These are phyloP conservation scores for Obba rivulosa DNA, from an alignment of 768 basidiomycete genomes.

Conservation along the genomic window DNA sequence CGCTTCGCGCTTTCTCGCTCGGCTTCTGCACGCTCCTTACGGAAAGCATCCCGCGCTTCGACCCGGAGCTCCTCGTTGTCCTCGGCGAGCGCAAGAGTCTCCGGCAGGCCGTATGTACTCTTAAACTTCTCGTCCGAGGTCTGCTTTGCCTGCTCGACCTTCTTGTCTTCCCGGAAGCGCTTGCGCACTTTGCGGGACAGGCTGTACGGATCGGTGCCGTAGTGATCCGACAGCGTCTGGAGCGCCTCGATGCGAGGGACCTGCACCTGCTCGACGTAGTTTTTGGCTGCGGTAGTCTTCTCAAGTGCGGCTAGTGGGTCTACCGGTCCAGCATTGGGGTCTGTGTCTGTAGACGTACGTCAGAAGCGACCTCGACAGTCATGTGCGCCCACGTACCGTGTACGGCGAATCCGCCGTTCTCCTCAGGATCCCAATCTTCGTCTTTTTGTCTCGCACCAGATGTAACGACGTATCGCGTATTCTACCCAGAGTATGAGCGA, in stretches of 20 bases:
- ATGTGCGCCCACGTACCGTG: conserved; percentile 53
- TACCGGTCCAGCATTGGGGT: conserved; percentile 50
- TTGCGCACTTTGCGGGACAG: conserved; percentile 73
- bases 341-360: conserved; percentile 49
- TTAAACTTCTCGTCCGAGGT: conserved; percentile 68
- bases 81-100: conserved; percentile 56
- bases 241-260: conserved; percentile 79
- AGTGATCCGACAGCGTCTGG: conserved; percentile 68
- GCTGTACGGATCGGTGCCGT: conserved; percentile 81
- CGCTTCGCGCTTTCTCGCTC: conserved; percentile 41
- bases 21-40: conserved; percentile 43
- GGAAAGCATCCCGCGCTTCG: conserved; percentile 64
- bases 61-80: conserved; percentile 56
- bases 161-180: conserved; percentile 85
- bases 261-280: conserved; percentile 65
- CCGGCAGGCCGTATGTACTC: conserved; percentile 72
- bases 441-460: conserved; percentile 94
- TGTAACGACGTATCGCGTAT: conserved; percentile 89
- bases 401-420: conserved; percentile 88
- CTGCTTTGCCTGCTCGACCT: conserved; percentile 62
- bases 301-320: conserved; percentile 89
- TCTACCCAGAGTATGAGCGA: conserved; percentile 40
- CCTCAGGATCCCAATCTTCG: conserved; percentile 95
- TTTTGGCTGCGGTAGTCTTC: conserved; percentile 78
- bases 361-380: background rate